Base-by-base conservation (phyloP, 2,329 filamentous ascomycete species). In the Cladosporium halotolerans region DNA sequence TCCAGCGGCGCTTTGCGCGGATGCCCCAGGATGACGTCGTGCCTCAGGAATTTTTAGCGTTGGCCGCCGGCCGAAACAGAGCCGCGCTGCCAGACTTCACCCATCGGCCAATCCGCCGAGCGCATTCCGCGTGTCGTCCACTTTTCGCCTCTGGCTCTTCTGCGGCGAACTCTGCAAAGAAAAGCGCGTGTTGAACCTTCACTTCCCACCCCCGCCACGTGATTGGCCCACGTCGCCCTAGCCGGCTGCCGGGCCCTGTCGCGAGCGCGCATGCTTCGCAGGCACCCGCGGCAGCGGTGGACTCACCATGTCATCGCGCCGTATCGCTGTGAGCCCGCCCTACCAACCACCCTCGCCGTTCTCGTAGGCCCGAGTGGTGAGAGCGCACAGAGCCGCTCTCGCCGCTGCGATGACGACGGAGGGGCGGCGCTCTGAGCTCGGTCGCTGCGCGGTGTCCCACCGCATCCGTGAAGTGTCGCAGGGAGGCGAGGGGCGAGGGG, bases 91-190 rank as follows among this genome's bases (percentile, higher is more conserved):
- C 40, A 43, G 19, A 43, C 39, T 11, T 14, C 13, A 28, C 33
- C 39, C 19, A 9, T 11, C 48, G 44, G 39, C 48, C 48, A 51
- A 51, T 51, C 14, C 16, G 11, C 39, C 48, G 31, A 36, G 11
- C 9, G 32, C 42, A 43, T 44, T 36, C 31, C 48, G 32, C 48
- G 16, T 44, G 18, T 8, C 48, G 44, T 44, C 48, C 48, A 51
- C 48, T 51, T 51, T 51, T 51, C 39, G 11, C 19, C 31, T 28
- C 48, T 51, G 48, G 48, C 5, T 19, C 31, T 51, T 51, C 48
- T 43, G 40, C 48, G 48, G 48, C 48, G 48, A 51, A 51, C 48
- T 51, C 48, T 51, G 48, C 48, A 51, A 51, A 51, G 48, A 40
- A 51, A 51, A 28, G 40, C 32, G 16, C 32, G 31, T 36, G 41